Conservation (phyloP, 345 rosid genomes). For the Limnanthes douglasii region DNA sequence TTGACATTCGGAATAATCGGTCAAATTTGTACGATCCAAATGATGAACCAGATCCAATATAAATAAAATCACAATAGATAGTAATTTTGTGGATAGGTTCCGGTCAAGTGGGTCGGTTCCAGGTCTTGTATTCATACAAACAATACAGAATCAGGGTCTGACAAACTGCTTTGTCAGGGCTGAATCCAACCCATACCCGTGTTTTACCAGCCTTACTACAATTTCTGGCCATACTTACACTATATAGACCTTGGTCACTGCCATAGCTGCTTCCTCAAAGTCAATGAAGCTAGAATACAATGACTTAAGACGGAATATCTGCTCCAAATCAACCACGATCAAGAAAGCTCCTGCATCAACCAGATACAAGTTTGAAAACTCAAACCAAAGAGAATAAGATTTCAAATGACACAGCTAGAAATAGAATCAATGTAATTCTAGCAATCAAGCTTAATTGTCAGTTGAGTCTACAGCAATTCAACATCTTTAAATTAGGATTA, state of each 20-base stretch:
- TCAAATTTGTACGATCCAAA: too few relatives aligned
- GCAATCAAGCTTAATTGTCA: too few relatives aligned
- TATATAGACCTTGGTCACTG: constrained; percentile 39
- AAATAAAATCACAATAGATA: too few relatives aligned
- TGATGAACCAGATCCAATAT: too few relatives aligned
- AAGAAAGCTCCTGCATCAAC: constrained; percentile 5
- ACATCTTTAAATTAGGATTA: too few relatives aligned
- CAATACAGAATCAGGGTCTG: constrained; percentile 3
- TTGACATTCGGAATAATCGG: neutral
- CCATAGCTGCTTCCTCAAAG: constrained; percentile 21
- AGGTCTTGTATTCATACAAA: constrained; percentile 1
- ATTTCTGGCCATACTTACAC: constrained; percentile 25
- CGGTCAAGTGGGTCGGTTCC: too few relatives aligned
- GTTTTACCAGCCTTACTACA: neutral
- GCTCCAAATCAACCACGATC: neutral
- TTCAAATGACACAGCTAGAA: neutral
- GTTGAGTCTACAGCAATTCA: neutral
- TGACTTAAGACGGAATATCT: too few relatives aligned
- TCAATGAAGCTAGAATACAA: too few relatives aligned
- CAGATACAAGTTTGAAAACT: neutral
- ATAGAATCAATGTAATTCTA: neutral
- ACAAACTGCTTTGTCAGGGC: neutral
- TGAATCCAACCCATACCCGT: neutral
- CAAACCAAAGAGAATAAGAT: neutral
- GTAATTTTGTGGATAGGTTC: too few relatives aligned